Percentiles rank a stretch among this genome's conserved stretches.
These are phyloP conservation scores for Phytopythium delawarense DNA, from an alignment of 352 stramenopile species.

Conservation along the genomic window DNA sequence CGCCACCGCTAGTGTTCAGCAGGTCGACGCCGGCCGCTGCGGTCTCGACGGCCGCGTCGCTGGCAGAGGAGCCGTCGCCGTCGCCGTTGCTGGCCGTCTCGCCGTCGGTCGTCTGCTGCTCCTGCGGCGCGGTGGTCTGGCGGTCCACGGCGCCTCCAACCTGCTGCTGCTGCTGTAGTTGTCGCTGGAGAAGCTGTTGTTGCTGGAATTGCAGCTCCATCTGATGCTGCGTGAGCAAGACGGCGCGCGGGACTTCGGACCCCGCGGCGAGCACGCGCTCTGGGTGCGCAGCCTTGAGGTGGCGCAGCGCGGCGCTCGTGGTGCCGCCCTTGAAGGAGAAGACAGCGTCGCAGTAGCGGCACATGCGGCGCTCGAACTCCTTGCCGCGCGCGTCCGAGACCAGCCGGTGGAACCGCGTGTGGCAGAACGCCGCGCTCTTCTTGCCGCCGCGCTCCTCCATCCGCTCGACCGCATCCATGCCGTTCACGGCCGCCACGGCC, in stretches of 20 bases:
- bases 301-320: constrained; percentile 43
- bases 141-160: background rate
- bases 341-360: constrained; percentile 35
- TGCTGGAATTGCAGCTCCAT: background rate
- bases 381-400: constrained; percentile 22
- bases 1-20: background rate
- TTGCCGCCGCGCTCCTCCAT: constrained; percentile 11
- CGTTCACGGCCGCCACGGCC: background rate
- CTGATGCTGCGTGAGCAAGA: background rate
- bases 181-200: background rate
- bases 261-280: constrained; percentile 10
- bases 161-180: constrained; percentile 1
- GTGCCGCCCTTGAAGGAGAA: constrained; percentile 57
- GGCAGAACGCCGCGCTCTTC: constrained; percentile 37
- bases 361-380: constrained; percentile 34
- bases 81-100: background rate
- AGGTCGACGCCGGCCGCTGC: background rate
- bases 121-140: background rate
- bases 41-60: background rate
- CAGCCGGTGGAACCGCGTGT: constrained; percentile 27
- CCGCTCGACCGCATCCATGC: background rate
- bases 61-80: background rate
- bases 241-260: background rate
- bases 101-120: background rate
- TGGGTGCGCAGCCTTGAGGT: constrained; percentile 37